These are phyloP conservation scores for Penicillium sp. DNA, from an alignment of 2,329 filamentous ascomycete species.

Conservation along the genomic window DNA sequence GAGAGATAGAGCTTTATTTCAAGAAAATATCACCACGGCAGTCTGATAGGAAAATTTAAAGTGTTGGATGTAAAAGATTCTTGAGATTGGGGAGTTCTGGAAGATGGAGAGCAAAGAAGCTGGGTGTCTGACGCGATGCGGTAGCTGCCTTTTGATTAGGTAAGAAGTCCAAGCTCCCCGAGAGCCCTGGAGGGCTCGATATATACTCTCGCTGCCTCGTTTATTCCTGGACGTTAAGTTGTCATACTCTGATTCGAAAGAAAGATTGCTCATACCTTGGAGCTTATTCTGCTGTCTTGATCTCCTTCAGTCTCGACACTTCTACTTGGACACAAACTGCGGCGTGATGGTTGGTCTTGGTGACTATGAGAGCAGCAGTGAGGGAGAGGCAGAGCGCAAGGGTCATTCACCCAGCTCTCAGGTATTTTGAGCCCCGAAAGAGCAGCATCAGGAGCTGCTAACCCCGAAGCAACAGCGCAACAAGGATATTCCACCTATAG, in stretches of 20 bases:
- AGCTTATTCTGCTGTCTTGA: neutral
- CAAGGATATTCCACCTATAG: neutral
- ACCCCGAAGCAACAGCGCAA: neutral
- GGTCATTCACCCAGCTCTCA: conserved; percentile 12
- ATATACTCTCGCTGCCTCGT: neutral
- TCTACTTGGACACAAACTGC: neutral
- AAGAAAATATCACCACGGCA: neutral
- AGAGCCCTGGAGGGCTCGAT: neutral
- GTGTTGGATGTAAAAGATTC: conserved; percentile 2
- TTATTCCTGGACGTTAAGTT: neutral
- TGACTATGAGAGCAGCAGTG: conserved; percentile 40
- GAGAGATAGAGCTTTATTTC: neutral
- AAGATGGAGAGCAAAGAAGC: conserved; percentile 12
- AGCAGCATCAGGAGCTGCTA: neutral
- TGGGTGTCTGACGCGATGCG: conserved; percentile 30
- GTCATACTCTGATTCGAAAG: neutral
- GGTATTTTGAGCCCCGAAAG: conserved; percentile 13
- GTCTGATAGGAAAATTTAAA: neutral
- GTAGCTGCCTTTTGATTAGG: conserved; percentile 34
- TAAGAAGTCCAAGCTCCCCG: conserved; percentile 20
- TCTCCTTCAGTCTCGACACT: neutral
- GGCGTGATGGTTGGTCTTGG: conserved; percentile 35
- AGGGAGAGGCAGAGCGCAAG: conserved; percentile 32
- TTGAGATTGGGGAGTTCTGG: conserved; percentile 6
- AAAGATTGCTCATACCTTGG: neutral